These are phyloP conservation scores for Dinochytrium kinnereticum DNA, from an alignment of 371 early-diverging fungal species.

Conservation along the genomic window DNA sequence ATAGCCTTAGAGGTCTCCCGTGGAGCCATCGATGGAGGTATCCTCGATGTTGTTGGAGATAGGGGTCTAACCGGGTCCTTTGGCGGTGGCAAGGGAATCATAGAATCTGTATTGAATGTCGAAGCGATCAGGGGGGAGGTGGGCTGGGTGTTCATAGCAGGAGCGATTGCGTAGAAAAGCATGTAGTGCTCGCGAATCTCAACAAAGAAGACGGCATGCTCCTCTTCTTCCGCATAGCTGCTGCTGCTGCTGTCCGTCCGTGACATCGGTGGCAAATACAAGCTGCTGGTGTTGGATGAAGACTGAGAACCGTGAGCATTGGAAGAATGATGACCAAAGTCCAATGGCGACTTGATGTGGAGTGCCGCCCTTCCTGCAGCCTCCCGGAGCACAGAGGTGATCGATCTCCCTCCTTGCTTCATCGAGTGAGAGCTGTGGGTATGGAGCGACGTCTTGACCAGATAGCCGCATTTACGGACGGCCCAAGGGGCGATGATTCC, in stretches of 20 bases:
- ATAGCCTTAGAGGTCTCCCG: background rate
- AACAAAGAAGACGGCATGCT: background rate
- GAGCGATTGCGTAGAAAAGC: background rate
- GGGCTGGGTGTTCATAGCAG: background rate
- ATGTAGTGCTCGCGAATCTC: slow-evolving; percentile 1
- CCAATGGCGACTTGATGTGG: background rate
- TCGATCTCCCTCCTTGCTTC: background rate
- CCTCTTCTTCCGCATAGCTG: background rate
- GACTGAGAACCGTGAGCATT: background rate
- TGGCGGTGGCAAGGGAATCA: background rate
- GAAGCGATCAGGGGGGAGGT: background rate
- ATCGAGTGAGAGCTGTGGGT: background rate
- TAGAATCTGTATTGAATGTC: background rate
- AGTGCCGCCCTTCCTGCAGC: background rate
- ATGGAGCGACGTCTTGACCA: background rate
- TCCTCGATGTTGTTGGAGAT: background rate
- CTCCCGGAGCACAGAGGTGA: background rate
- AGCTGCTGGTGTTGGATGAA: background rate
- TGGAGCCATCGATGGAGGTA: background rate
- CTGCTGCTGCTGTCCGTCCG: background rate
- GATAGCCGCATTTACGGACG: background rate
- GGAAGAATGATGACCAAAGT: background rate
- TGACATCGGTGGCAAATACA: no score
- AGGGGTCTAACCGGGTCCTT: background rate
- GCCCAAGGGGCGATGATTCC: background rate